Base-by-base conservation (phyloP, 768 basidiomycete species). In the Auricularia heimuer region DNA sequence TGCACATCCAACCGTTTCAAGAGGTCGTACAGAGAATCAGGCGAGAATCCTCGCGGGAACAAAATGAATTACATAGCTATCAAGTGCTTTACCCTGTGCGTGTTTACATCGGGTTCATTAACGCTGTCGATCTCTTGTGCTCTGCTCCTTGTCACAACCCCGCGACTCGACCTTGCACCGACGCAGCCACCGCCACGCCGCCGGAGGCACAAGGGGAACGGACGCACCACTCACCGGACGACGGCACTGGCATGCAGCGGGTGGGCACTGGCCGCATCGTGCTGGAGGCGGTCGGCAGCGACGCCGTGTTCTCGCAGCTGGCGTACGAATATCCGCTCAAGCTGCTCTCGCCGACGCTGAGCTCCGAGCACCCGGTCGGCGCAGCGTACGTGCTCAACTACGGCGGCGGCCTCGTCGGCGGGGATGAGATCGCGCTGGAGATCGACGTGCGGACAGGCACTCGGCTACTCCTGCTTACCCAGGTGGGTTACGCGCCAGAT, bases 391-490 rank as follows among this genome's bases (percentile, higher is more conserved):
- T 91, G 18, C 73, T 98, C 65, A 86, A 85, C 42, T 98, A 98
- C 69, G 95, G 95, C 0, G 95, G 95, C 11, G 95, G 95, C 2
- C 81, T 98, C 10, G 90, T 98, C 44, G 86, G 88, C 4, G 94
- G 94, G 0, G 95, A 98, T 76, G 75, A 79, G 34, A 78, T 97
- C 62, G 74, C 80, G 54, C 73, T 98, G 12, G 69, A 75, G n/a
- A 83, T 89, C 29, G 75, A 85, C 44, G 82, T 94, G 12, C 81
- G 82, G 51, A 72, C 76, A 36, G 80, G 78, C 16, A 82, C 84
- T 35, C 80, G 75, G 11, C 81, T 98, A 1, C 77, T 94, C 4
- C 72, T 98, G 61, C 78, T 97, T 37, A 92, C 95, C 10, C 95
- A 98, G 82, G 95, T 89, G 65, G 73, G 80, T 73, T 39, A 64